These are phyloP conservation scores for Panicum virgatum DNA, from an alignment of 202 grass and related monocot species.

Conservation along the genomic window DNA sequence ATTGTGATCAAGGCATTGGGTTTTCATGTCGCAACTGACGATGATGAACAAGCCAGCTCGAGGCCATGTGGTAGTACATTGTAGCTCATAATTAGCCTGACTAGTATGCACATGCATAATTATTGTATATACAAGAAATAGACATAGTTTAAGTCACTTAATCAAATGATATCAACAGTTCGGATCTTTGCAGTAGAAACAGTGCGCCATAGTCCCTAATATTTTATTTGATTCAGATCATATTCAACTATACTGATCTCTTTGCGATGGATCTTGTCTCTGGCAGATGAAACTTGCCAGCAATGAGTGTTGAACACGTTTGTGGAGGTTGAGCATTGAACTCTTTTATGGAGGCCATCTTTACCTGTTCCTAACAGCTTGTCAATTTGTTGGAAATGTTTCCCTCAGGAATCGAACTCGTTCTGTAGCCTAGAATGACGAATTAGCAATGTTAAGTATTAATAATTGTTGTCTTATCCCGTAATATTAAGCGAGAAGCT, in stretches of 20 bases:
- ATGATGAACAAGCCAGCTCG: background rate
- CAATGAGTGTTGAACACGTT: constrained; percentile 13
- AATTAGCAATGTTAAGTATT: background rate
- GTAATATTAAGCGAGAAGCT: background rate
- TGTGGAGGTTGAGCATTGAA: constrained; percentile 25
- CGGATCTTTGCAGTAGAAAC: background rate
- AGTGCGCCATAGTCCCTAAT: background rate
- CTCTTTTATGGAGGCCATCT: background rate
- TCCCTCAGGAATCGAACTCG: background rate
- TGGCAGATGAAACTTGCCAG: constrained; percentile 24
- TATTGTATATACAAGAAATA: constrained; percentile 8
- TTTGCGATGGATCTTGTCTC: constrained; percentile 18
- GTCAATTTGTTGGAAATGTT: background rate
- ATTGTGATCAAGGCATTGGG: background rate
- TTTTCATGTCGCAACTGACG: background rate
- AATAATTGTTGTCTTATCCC: background rate
- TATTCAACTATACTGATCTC: background rate
- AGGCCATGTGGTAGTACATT: background rate
- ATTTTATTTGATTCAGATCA: background rate
- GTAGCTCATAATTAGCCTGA: constrained; percentile 9
- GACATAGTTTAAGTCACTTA: background rate
- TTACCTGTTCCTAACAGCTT: constrained; percentile 13
- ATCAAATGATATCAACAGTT: background rate
- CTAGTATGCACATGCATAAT: background rate
- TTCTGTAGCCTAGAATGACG: constrained; percentile 17